phyloP scores from a whole-genome alignment of 768 basidiomycete species.

The Naganishia friedmannii region DNA sequence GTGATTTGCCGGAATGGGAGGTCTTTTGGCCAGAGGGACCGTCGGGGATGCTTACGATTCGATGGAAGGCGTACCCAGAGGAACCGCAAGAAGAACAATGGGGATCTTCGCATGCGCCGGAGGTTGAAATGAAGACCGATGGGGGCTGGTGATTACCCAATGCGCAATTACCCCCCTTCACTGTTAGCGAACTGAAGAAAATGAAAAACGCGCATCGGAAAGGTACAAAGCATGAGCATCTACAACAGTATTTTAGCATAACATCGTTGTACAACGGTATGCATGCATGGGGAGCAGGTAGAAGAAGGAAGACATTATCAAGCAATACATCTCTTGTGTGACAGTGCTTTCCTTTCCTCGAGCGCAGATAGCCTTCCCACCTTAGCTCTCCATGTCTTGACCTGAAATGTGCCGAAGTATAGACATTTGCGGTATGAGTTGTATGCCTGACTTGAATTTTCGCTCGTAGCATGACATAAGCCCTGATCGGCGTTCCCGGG shows the following conservation, averaged over 20 bases:
- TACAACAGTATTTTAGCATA: slow-evolving; percentile 12
- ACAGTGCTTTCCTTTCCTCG: slow-evolving; percentile 41
- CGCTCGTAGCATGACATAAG: too few relatives aligned
- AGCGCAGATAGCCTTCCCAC: slow-evolving; percentile 75
- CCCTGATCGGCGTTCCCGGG: too few relatives aligned
- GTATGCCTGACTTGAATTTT: too few relatives aligned
- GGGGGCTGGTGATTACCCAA: neutral
- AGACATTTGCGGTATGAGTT: slow-evolving; percentile 79
- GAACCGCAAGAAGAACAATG: slow-evolving; percentile 14
- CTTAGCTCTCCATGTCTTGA: too few relatives aligned
- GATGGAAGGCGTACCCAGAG: slow-evolving; percentile 18
- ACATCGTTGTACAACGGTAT: slow-evolving; percentile 16
- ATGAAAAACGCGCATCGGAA: neutral
- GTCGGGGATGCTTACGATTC: slow-evolving; percentile 12
- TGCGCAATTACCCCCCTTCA: neutral
- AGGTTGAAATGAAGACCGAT: slow-evolving; percentile 14
- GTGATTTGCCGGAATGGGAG: slow-evolving; percentile 36
- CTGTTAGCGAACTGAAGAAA: neutral
- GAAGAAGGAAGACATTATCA: too few relatives aligned
- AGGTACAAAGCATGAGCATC: neutral
- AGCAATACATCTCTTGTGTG: neutral
- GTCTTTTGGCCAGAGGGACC: slow-evolving; percentile 23
- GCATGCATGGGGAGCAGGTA: neutral
- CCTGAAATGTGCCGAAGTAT: slow-evolving; percentile 79
- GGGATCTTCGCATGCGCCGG: slow-evolving; percentile 8